Evolutionary conservation across 1,284 basidiomycete species (phyloP).

Genomic region (Phellinidium pouzarii): DNA sequence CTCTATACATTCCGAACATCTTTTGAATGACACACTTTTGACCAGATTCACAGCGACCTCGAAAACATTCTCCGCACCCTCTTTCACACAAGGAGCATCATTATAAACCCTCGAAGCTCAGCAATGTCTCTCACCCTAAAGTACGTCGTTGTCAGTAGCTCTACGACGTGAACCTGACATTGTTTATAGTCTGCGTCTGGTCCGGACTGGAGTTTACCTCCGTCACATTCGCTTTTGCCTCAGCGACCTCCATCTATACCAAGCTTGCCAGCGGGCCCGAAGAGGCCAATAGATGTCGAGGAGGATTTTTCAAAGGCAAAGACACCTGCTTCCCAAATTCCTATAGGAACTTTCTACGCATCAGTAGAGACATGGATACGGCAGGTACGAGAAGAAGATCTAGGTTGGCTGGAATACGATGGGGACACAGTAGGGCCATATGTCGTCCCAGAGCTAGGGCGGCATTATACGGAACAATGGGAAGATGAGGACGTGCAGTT

Average conservation of each 20-base stretch:
- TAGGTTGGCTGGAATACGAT: constrained; percentile 84
- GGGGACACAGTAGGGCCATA: constrained; percentile 84
- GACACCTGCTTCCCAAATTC: constrained; percentile 55
- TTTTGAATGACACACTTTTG: neutral
- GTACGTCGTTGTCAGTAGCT: constrained; percentile 26
- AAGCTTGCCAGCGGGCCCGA: constrained; percentile 62
- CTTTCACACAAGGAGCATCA: constrained; percentile 37
- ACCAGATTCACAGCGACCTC: constrained; percentile 44
- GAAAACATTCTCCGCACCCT: constrained; percentile 48
- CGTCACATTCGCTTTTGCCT: constrained; percentile 45
- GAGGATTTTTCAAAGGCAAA: constrained; percentile 86
- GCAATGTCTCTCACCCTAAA: constrained; percentile 43
- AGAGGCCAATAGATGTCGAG: constrained; percentile 71
- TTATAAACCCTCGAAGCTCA: constrained; percentile 41
- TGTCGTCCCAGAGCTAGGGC: constrained; percentile 79
- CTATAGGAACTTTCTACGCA: constrained; percentile 71
- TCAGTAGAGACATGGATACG: constrained; percentile 84
- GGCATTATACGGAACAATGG: constrained; percentile 88
- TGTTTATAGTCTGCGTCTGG: constrained; percentile 32
- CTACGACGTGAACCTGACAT: neutral
- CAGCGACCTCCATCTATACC: constrained; percentile 42
- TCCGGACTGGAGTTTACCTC: constrained; percentile 55
- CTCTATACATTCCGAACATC: too few relatives aligned
- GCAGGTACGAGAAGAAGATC: constrained; percentile 81
- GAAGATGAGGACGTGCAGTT: constrained; percentile 77